phyloP scores from a whole-genome alignment of 2,329 filamentous ascomycete species.

The Cadophora gregata region DNA sequence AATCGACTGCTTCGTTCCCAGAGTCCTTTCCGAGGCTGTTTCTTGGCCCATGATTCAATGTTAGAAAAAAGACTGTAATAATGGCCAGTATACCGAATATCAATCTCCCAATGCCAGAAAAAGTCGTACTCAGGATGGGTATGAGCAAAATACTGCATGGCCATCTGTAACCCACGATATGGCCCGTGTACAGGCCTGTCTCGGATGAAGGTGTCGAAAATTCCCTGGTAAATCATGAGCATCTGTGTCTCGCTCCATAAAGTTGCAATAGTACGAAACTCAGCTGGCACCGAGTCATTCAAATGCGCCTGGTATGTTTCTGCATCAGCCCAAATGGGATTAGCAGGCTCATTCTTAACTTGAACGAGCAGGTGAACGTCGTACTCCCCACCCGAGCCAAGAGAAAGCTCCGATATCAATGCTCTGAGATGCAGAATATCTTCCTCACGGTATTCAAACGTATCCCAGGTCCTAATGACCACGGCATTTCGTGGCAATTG shows the following conservation, averaged over 20 bases:
- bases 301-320: constrained; percentile 71
- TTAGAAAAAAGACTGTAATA: constrained; percentile 78
- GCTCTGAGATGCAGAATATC: constrained; percentile 83
- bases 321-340: constrained; percentile 80
- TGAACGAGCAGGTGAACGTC: constrained; percentile 86
- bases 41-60: constrained; percentile 70
- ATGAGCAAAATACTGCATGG: constrained; percentile 90
- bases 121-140: constrained; percentile 88
- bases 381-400: constrained; percentile 85
- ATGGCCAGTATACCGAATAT: constrained; percentile 87
- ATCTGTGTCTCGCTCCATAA: constrained; percentile 96
- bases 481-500: constrained; percentile 71
- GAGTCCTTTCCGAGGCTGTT: constrained; percentile 78
- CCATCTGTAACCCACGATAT: constrained; percentile 92
- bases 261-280: constrained; percentile 87
- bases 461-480: constrained; percentile 82
- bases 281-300: constrained; percentile 73
- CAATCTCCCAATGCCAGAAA: constrained; percentile 97
- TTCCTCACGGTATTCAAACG: constrained; percentile 78
- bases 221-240: constrained; percentile 85
- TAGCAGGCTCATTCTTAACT: constrained; percentile 77
- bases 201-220: constrained; percentile 75
- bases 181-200: constrained; percentile 86
- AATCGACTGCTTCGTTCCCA: constrained; percentile 84
- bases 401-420: constrained; percentile 79